Evolutionary conservation across 148 eudicot species (phyloP).

Genomic region (Rhododendron williamsianum): DNA sequence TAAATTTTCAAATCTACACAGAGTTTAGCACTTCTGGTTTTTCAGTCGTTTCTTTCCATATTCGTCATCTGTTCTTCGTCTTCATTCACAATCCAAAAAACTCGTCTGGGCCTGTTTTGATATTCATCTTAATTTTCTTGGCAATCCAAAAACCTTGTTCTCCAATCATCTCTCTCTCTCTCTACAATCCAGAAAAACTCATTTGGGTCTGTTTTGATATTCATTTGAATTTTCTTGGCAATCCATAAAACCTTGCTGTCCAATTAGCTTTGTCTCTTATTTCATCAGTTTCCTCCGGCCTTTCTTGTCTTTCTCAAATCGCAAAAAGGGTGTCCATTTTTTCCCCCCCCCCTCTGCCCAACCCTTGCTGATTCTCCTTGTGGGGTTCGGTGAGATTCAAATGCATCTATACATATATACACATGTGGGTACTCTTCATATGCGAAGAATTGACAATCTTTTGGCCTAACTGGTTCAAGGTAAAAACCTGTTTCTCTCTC

Average conservation of each 20-base stretch:
- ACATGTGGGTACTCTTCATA: constrained; percentile 1
- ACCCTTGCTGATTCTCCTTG: neutral
- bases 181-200: neutral
- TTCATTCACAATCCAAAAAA: neutral
- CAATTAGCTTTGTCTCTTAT: neutral
- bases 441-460: neutral
- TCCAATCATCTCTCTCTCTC: neutral
- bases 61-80: neutral
- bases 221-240: neutral
- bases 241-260: neutral
- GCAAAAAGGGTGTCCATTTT: neutral
- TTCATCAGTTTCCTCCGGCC: neutral
- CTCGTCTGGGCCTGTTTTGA: neutral
- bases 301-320: neutral
- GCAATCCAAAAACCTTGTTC: neutral
- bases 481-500: neutral
- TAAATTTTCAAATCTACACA: neutral
- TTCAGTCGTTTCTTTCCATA: neutral
- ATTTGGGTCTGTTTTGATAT: neutral
- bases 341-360: neutral
- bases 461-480: neutral
- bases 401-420: neutral
- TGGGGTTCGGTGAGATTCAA: neutral
- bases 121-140: neutral
- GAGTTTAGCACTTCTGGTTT: neutral